Evolutionary conservation across 176 grass and related monocot species (phyloP).

Genomic region (Eleusine indica): DNA sequence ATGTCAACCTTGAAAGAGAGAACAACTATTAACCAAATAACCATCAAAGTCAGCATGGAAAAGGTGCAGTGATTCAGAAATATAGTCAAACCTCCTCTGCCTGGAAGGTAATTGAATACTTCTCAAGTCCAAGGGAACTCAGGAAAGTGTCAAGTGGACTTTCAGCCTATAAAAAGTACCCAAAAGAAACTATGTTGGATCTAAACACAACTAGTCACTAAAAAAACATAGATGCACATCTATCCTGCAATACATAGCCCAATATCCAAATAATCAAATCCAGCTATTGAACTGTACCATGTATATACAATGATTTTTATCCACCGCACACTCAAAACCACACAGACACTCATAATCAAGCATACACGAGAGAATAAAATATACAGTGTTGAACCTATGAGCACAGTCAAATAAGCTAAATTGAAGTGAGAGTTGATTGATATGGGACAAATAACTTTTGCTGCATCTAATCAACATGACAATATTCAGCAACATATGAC

Average conservation of each 20-base stretch:
- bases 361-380: not conserved
- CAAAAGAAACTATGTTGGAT: constrained; percentile 34
- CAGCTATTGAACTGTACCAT: not conserved
- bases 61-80: constrained; percentile 12
- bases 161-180: constrained; percentile 57
- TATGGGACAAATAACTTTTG: not conserved
- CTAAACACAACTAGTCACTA: constrained; percentile 8
- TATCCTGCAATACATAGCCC: not conserved
- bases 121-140: constrained; percentile 83
- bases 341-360: not conserved
- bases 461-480: not conserved
- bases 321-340: not conserved
- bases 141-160: constrained; percentile 83
- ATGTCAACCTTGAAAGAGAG: constrained; percentile 80
- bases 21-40: constrained; percentile 41
- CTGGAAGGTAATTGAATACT: constrained; percentile 90
- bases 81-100: constrained; percentile 73
- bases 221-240: not conserved
- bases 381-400: not conserved
- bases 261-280: constrained; percentile 30
- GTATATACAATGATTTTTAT: not conserved
- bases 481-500: not conserved
- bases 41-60: constrained; percentile 12
- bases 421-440: not conserved
- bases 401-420: not conserved